Conservation (phyloP, 306 rosid genomes). For the Sicyos baderoa region DNA sequence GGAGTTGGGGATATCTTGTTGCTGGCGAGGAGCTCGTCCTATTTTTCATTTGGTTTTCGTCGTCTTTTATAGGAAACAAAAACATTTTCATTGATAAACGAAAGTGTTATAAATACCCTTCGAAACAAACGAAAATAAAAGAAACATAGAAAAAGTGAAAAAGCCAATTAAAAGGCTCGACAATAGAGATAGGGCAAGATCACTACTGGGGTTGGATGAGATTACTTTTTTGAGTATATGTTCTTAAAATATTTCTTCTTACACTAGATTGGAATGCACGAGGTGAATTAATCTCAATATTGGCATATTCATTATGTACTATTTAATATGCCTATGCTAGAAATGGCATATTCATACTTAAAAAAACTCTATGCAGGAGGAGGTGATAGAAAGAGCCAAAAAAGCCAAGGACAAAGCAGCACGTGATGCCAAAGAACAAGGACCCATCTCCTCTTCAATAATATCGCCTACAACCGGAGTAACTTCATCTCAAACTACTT, state of each 20-base stretch:
- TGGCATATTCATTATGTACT: too few relatives aligned
- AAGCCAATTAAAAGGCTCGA: too few relatives aligned
- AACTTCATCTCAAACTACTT: slow-evolving; percentile 2
- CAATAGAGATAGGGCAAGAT: too few relatives aligned
- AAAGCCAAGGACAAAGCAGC: slow-evolving; percentile 81
- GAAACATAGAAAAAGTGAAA: too few relatives aligned
- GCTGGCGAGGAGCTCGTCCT: too few relatives aligned
- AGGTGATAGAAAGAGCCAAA: slow-evolving; percentile 73
- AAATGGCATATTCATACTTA: neutral
- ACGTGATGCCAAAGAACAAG: slow-evolving; percentile 49
- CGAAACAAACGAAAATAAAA: too few relatives aligned
- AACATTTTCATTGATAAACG: too few relatives aligned
- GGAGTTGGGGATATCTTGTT: too few relatives aligned
- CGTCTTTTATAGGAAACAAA: too few relatives aligned
- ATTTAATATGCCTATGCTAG: neutral
- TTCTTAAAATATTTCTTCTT: neutral
- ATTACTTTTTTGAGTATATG: neutral
- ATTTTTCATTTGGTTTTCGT: too few relatives aligned
- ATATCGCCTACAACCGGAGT: neutral
- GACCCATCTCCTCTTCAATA: slow-evolving; percentile 24
- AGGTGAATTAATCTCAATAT: neutral
- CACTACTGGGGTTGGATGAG: neutral
- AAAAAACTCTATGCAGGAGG: slow-evolving; percentile 43
- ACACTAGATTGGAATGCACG: neutral
- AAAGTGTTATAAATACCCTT: too few relatives aligned